Evolutionary conservation across 331 rosid genomes (phyloP).

Genomic region (Pyrus hybrid): DNA sequence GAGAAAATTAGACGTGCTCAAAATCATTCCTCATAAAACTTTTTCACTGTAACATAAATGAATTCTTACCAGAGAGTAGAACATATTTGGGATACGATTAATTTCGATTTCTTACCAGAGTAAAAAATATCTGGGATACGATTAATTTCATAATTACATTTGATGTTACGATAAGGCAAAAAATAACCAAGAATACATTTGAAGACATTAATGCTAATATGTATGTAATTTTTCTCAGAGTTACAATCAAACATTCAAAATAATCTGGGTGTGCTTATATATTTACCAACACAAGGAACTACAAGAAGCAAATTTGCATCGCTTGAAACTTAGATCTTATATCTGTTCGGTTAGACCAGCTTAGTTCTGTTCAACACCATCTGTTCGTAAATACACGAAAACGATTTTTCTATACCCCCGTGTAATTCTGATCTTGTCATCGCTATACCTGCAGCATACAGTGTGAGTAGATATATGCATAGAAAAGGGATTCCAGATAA

Average conservation of each 20-base stretch:
- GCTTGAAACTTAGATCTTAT: neutral
- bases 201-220: neutral
- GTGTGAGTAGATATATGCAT: neutral
- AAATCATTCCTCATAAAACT: too few species aligned
- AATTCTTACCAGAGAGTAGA: too few species aligned
- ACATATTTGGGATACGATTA: too few species aligned
- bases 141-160: neutral
- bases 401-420: slow-evolving; percentile 47
- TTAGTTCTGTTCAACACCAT: slow-evolving; percentile 18
- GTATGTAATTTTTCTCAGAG: neutral
- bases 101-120: neutral
- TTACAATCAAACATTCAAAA: neutral
- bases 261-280: neutral
- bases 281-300: neutral
- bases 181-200: neutral
- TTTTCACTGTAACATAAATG: too few species aligned
- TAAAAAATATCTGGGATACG: neutral
- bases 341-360: neutral
- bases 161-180: neutral
- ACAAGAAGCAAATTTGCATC: neutral
- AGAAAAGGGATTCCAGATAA: neutral
- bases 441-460: slow-evolving; percentile 51
- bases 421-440: slow-evolving; percentile 66
- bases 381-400: slow-evolving; percentile 54
- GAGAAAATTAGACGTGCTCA: too few species aligned